phyloP scores from a whole-genome alignment of 192 early-diverging fungal genomes.

The Piromyces sp. region DNA sequence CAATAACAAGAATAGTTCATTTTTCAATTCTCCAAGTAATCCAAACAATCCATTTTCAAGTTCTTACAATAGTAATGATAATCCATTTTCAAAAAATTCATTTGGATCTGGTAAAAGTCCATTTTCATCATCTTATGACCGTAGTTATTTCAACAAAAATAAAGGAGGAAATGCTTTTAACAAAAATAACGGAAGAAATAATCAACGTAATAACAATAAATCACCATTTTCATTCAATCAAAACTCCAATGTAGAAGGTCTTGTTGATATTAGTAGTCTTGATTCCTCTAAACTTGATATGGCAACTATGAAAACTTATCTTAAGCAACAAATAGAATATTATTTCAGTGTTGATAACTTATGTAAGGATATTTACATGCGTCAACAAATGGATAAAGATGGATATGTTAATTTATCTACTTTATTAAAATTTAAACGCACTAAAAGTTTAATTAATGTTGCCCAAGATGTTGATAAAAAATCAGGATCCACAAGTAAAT shows the following conservation, averaged over 20 bases:
- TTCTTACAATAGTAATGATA: not conserved
- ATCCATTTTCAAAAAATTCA: not conserved
- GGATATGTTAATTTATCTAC: conserved; percentile 66
- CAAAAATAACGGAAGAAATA: not conserved
- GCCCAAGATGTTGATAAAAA: not conserved
- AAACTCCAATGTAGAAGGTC: not conserved
- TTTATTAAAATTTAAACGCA: conserved; percentile 76
- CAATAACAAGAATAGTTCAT: not conserved
- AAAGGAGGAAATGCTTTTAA: not conserved
- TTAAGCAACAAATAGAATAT: conserved; percentile 55
- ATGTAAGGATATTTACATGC: conserved; percentile 87
- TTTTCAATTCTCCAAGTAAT: not conserved
- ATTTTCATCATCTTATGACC: not conserved
- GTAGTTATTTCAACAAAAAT: not conserved
- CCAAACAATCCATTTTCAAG: not conserved
- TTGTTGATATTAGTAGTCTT: not conserved
- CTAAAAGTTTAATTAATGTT: conserved; percentile 10
- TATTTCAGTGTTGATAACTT: conserved; percentile 96
- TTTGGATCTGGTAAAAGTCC: not conserved
- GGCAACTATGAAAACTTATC: conserved; percentile 16
- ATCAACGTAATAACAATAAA: not conserved
- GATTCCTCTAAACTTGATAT: conserved; percentile 6
- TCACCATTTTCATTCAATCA: not conserved
- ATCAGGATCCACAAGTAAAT: not conserved
- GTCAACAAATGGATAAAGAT: conserved; percentile 72